These are phyloP conservation scores for Coemansia sp. DNA, from an alignment of 192 early-diverging fungal genomes.

Conservation along the genomic window DNA sequence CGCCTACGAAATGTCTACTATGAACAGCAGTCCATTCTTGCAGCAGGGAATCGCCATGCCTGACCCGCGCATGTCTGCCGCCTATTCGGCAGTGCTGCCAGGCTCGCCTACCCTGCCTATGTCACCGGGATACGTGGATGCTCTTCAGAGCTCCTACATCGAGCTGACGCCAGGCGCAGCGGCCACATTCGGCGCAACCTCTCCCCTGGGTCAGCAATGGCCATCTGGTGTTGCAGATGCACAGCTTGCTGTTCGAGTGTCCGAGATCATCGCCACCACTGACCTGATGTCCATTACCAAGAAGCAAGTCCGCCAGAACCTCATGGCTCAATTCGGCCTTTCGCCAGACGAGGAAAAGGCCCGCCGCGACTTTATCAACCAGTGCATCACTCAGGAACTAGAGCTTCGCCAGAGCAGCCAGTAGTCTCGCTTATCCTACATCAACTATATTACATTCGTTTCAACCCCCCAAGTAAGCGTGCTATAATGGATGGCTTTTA, in stretches of 20 bases:
- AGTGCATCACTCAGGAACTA: constrained; percentile 67
- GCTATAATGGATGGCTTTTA: neutral
- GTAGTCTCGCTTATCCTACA: constrained; percentile 4
- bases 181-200: neutral
- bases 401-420: constrained; percentile 26
- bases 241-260: constrained; percentile 67
- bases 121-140: constrained; percentile 1
- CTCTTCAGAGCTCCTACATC: constrained; percentile 2
- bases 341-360: constrained; percentile 70
- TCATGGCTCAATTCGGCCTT: constrained; percentile 76
- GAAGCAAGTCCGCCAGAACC: constrained; percentile 95
- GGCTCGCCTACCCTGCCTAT: constrained; percentile 5
- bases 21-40: constrained; percentile 26
- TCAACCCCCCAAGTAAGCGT: too few relatives aligned
- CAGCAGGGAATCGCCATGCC: constrained; percentile 17
- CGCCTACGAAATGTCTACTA: constrained; percentile 48
- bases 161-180: neutral
- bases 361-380: constrained; percentile 88
- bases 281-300: constrained; percentile 99
- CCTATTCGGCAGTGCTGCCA: constrained; percentile 7
- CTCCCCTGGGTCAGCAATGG: constrained; percentile 26
- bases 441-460: constrained; percentile 1
- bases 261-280: constrained; percentile 81
- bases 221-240: constrained; percentile 67
- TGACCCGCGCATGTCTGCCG: constrained; percentile 37